Evolutionary conservation across 78 protist genomes (phyloP).

Genomic region (Planoprotostelium fungivorum): DNA sequence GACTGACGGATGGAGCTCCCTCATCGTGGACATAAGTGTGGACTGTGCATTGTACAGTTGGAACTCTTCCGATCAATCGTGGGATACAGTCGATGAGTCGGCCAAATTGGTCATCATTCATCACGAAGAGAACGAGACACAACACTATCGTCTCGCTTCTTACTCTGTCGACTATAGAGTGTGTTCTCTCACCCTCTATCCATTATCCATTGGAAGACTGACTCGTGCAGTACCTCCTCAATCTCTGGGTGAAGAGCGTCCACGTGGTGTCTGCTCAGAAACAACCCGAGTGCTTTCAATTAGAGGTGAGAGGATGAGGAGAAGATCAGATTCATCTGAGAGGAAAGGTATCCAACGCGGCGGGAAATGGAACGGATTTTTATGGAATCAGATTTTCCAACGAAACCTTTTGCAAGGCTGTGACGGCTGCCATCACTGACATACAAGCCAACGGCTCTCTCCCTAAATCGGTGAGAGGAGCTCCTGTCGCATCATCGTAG

Average conservation of each 20-base stretch:
- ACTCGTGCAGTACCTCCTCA: background rate
- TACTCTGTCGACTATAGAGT: background rate
- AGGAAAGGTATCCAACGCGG: too few species aligned
- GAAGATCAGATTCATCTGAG: background rate
- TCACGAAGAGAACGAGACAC: background rate
- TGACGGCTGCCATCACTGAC: background rate
- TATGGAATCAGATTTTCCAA: background rate
- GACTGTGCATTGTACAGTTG: background rate
- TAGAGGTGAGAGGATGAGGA: background rate
- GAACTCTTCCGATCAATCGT: background rate
- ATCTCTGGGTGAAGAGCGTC: background rate
- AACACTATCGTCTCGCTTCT: background rate
- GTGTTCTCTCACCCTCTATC: too few species aligned
- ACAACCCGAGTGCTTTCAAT: background rate
- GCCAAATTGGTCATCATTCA: background rate
- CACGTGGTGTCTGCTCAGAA: background rate
- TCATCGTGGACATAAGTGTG: background rate
- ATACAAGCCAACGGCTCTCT: background rate
- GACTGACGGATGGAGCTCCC: background rate
- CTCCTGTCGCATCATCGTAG: background rate
- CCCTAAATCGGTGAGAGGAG: background rate
- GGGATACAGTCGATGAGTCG: background rate
- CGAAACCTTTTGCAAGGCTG: background rate
- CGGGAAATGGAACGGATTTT: background rate
- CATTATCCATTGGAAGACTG: too few species aligned